These are phyloP conservation scores for Dioscorea dumetorum DNA, from an alignment of 106 monocot genomes.

Conservation along the genomic window DNA sequence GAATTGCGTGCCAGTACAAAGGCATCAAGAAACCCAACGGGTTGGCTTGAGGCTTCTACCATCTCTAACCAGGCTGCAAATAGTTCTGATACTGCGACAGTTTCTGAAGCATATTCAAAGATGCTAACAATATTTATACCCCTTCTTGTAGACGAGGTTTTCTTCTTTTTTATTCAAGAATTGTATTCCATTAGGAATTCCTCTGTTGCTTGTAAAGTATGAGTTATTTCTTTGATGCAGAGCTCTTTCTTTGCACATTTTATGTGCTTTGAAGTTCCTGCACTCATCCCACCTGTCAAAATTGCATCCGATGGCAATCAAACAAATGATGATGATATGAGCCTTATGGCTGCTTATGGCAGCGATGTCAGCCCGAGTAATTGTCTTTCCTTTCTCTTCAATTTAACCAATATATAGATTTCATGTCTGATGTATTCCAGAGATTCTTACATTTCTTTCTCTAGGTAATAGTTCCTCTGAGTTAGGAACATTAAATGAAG, in stretches of 20 bases:
- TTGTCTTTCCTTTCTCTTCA: conserved; percentile 12
- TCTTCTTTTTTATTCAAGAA: conserved; percentile 4
- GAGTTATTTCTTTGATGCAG: conserved; percentile 23
- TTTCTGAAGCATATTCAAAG: conserved; percentile 97
- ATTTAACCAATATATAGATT: not conserved
- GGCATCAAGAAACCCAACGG: conserved; percentile 82
- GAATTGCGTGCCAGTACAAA: conserved; percentile 99
- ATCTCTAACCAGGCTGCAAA: conserved; percentile 47
- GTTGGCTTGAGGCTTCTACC: conserved; percentile 90
- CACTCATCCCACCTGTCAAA: conserved; percentile 55
- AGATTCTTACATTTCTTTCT: not conserved
- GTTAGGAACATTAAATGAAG: conserved; percentile 80
- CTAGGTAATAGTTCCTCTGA: conserved; percentile 60
- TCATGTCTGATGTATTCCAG: not conserved
- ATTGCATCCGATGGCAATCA: conserved; percentile 28
- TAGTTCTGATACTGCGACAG: conserved; percentile 75
- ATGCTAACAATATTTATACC: conserved; percentile 99
- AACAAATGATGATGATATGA: conserved; percentile 62
- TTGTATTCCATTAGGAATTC: conserved; percentile 1
- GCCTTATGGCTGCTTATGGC: conserved; percentile 83
- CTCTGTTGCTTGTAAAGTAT: conserved; percentile 2
- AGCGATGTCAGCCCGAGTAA: conserved; percentile 62
- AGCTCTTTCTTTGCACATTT: conserved; percentile 99
- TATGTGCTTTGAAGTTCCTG: conserved; percentile 99
- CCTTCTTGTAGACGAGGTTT: conserved; percentile 98